A percentile compares a stretch with the other conserved stretches of the same genome.
Conservation (phyloP, 1,284 basidiomycete species). For the Rhizoctonia solani region DNA sequence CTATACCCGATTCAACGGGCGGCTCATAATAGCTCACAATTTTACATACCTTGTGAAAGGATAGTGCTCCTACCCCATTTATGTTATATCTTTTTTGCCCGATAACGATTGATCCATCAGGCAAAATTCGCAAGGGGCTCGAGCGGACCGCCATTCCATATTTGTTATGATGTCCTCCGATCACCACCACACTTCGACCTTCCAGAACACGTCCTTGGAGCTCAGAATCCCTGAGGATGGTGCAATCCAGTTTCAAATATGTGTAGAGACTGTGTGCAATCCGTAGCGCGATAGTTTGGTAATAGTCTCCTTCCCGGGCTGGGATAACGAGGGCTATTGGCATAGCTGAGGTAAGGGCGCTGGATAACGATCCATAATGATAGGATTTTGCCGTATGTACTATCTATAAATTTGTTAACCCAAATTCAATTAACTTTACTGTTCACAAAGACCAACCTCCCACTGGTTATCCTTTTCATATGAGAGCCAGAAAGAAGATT, state of each 20-base stretch:
- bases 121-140: neutral
- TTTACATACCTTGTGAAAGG: neutral
- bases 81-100: neutral
- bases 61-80: conserved; percentile 22
- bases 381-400: neutral
- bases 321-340: conserved; percentile 35
- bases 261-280: conserved; percentile 35
- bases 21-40: neutral
- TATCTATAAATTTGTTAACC: neutral
- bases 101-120: conserved; percentile 19
- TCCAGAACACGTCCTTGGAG: neutral
- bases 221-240: conserved; percentile 32
- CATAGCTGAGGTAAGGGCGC: conserved; percentile 17
- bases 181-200: conserved; percentile 32
- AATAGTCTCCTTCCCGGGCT: neutral
- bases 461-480: conserved; percentile 1
- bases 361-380: conserved; percentile 34
- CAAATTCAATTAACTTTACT: neutral
- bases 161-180: conserved; percentile 30
- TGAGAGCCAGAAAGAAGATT: conserved; percentile 1
- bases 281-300: conserved; percentile 23
- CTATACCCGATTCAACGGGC: neutral
- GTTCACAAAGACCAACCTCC: conserved; percentile 1
- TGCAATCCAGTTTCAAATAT: conserved; percentile 37
- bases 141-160: conserved; percentile 28